Base-by-base conservation (phyloP, 75 land plant species). In the Cupressus sempervirens region DNA sequence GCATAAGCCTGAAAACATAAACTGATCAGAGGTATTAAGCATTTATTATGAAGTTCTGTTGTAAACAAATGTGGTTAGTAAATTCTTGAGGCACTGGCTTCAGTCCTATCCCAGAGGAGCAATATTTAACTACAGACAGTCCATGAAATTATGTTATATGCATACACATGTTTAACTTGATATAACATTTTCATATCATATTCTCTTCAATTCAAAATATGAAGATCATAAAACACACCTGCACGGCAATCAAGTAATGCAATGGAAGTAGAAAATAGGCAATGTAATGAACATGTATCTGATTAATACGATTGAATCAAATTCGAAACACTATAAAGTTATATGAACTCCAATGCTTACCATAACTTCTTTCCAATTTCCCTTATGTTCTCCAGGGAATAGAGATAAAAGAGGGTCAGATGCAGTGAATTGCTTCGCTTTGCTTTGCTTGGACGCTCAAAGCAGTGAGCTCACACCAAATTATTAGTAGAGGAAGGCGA, bases 1-100 rank as follows among this genome's bases (percentile, higher is more conserved):
- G 87, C 85, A 34, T 86, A 52, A 6, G 89, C 89, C 89, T 88
- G 52, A 9, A 50, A 52, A 46, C 23, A 56, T 18, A 56, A 56
- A 56, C 15, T 56, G 62, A 8, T 62, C 26, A 62, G 67, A 62
- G 7, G 26, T 62, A 23, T 23, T 26, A 62, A 8, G 8, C n/a
- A 26, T 62, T 6, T 6, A 62, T 23, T 26, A 62, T 56, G 23
- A 0, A 56, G 23, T 18, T 20, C 62, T 50, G 53, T 50, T 14
- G 53, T 50, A 50, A 13, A 50, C 53, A 50, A 50, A 50, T 50
- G 2, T 50, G 53, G 3, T 50, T 18, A 16, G 18, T 56, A 16
- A 56, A 56, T 56, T 56, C 53, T 18, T 56, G 23, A 56, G 18
- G 18, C 62, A 56, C 23, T 0, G 26, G 0, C 62, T 56, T 56